Base-by-base conservation (phyloP, 352 stramenopile genomes). In the Pythium chondricola region DNA sequence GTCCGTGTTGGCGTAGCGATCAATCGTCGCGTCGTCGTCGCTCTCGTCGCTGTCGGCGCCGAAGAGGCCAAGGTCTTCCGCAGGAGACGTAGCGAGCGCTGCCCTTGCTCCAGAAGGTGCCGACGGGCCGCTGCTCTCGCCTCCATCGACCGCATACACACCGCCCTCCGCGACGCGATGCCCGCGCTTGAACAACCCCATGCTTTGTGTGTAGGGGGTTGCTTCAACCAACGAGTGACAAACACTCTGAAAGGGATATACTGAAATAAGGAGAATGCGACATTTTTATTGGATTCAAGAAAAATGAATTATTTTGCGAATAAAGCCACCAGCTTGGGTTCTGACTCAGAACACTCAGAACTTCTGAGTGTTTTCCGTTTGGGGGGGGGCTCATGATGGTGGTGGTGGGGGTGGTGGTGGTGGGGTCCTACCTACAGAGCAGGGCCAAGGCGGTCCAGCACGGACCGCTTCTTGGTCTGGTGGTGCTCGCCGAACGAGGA, bases 401-500 rank as follows among this genome's bases (percentile, higher is more conserved):
- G n/a, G n/a, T n/a, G n/a, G n/a, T n/a, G n/a, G n/a, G n/a, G n/a
- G n/a, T n/a, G n/a, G n/a, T n/a, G n/a, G n/a, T n/a, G n/a, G n/a
- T n/a, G n/a, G n/a, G n/a, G n/a, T n/a, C n/a, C n/a, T n/a, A n/a
- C n/a, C n/a, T 72, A 88, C 25, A 91, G 24, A 10, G 77, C 78
- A n/a, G 82, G 82, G 2, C 82, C 82, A 35, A 93, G 72, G 17
- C 82, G 77, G 36, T 93, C 82, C 14, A 93, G 63, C 21, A 93
- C 82, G 1, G 82, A 93, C 14, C 71, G 64, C 67, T 93, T 93
- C 67, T 93, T 93, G 40, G 65, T 42, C 30, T 83, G 76, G 20
- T 88, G 74, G 25, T 83, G 73, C 16, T 88, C 76, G 24, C 69
- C 65, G 22, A 71, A 73, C n/a, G 65, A 63, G 36, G 62, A 58